Conservation (phyloP, 495 filamentous ascomycete genomes). For the Aspergillus heteromorphus region DNA sequence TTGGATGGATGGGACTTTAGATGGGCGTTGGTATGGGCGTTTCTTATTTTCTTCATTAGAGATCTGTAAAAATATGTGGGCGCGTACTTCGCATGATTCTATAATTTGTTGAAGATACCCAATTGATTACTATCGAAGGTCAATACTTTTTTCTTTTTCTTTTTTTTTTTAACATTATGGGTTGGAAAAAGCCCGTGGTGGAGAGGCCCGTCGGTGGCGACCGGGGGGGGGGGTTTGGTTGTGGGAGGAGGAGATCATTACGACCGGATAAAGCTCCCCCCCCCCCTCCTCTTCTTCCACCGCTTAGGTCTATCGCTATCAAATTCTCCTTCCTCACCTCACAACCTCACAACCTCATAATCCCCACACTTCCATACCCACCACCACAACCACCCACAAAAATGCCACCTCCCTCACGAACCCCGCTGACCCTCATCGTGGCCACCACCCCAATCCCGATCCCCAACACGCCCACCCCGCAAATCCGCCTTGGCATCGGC, state of each 20-base stretch:
- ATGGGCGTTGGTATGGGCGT: not conserved
- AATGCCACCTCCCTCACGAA: constrained; percentile 9
- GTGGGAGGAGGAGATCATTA: too few species aligned
- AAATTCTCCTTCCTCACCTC: not conserved
- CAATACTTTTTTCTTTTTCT: not conserved
- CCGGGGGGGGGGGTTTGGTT: too few species aligned
- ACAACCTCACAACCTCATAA: not conserved
- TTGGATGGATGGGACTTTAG: not conserved
- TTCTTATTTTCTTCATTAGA: not conserved
- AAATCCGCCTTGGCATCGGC: constrained; percentile 78
- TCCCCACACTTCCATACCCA: not conserved
- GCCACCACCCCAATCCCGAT: constrained; percentile 34
- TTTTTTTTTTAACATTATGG: too few species aligned
- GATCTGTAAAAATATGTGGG: not conserved
- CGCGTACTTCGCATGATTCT: too few species aligned
- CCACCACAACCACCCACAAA: constrained; percentile 4
- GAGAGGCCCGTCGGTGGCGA: too few species aligned
- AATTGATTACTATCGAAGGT: not conserved
- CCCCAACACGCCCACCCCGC: constrained; percentile 22
- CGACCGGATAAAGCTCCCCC: not conserved
- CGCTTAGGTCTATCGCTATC: not conserved
- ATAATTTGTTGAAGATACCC: not conserved
- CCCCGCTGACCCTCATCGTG: constrained; percentile 37
- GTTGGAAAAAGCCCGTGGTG: too few species aligned
- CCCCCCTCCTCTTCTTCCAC: not conserved